Base-by-base conservation (phyloP, 352 stramenopile genomes). In the Blastocystis hominis region DNA sequence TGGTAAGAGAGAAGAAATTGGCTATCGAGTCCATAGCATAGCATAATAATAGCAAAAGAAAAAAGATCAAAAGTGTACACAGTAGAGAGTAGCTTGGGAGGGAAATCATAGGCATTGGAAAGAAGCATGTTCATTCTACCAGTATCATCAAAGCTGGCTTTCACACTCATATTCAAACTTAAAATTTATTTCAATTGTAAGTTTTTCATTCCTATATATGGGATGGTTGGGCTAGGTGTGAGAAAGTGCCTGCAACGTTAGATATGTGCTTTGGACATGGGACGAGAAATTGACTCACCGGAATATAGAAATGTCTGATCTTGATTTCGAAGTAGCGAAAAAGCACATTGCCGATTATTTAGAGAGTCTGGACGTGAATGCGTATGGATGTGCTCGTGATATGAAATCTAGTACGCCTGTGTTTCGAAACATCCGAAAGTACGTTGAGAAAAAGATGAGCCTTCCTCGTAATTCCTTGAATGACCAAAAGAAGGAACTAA, bases 371-470 rank as follows among this genome's bases (percentile, higher is more conserved):
- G 47, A 56, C 15, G 53, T 64, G 20, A 24, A 64, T 6, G 10
- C n/a, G 70, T 80, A 24, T 5, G 53, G n/a, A 24, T 62, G 44
- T 34, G 10, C 13, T 20, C 5, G 10, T 3, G 15, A 13, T 30
- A n/a, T 80, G 53, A 80, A 4, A 3, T 20, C 3, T 66, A 80
- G 70, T 17, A 64, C 46, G 10, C 30, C 34, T 3, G 13, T 9
- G 3, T 34, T 80, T 1, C 62, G 63, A 47, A 44, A 24, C 54
- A 20, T 80, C n/a, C 38, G 70, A 80, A 80, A 80, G 54, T 80
- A 80, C 13, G 10, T 61, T 38, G 70, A 80, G 54, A 80, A 80
- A 47, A 63, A 80, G 54, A 36, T 80, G 9, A 24, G 70, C 20
- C 10, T 80, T 4, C 70, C 70, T 30, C 54, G 47, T 36, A 80